Evolutionary conservation across 2,329 filamentous ascomycete genomes (phyloP).

Genomic region (Colletotrichum aenigma): DNA sequence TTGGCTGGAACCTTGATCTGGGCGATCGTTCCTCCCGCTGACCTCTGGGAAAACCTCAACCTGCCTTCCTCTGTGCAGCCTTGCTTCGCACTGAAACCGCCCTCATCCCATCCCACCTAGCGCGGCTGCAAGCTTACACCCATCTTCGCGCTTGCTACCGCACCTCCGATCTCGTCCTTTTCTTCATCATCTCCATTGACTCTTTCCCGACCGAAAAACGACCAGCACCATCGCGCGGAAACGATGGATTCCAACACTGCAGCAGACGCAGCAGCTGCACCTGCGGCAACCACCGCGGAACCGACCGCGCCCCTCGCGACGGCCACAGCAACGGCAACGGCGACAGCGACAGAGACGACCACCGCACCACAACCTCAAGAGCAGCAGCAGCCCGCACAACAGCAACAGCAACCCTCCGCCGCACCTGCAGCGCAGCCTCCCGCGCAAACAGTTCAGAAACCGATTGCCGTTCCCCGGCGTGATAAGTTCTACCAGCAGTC

Average conservation of each 20-base stretch:
- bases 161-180: neutral
- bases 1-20: constrained; percentile 12
- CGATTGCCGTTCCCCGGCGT: constrained; percentile 37
- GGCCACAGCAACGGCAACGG: neutral
- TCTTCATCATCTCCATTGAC: neutral
- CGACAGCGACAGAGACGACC: neutral
- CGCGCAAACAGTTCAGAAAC: constrained; percentile 19
- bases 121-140: constrained; percentile 1
- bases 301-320: neutral
- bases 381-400: neutral
- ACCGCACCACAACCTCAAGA: neutral
- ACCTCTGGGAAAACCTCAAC: constrained; percentile 16
- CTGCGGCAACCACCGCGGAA: constrained; percentile 4
- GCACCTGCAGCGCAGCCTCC: neutral
- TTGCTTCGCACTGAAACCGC: constrained; percentile 13
- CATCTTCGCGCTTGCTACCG: neutral
- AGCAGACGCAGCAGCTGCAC: constrained; percentile 1
- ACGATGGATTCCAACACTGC: constrained; percentile 8
- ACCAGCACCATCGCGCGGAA: neutral
- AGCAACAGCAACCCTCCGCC: neutral
- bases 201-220: neutral
- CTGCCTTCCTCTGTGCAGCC: constrained; percentile 2
- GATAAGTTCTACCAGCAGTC: constrained; percentile 68
- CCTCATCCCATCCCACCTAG: constrained; percentile 7
- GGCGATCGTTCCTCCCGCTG: constrained; percentile 8